These are phyloP conservation scores for Syzygium grande DNA, from an alignment of 345 rosid species.

Conservation along the genomic window DNA sequence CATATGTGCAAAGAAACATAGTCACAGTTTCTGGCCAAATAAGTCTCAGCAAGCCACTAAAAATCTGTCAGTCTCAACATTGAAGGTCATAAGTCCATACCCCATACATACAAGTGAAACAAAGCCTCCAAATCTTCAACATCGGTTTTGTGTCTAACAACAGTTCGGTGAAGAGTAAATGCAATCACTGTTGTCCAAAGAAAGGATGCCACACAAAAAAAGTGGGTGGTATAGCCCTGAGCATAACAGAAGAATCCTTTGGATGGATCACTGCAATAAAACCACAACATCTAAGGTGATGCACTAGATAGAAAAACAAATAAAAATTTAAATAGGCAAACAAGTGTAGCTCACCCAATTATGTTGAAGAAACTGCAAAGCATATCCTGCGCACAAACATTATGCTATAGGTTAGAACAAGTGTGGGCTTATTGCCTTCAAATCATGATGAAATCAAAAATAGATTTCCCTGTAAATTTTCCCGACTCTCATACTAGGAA, in stretches of 20 bases:
- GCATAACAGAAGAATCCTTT: slow-evolving; percentile 79
- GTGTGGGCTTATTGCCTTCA: neutral
- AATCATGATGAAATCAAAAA: neutral
- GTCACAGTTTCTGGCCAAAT: neutral
- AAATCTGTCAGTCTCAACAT: neutral
- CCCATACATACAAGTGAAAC: slow-evolving; percentile 98
- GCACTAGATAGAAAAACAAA: neutral
- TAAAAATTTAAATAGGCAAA: neutral
- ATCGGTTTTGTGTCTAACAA: slow-evolving; percentile 84
- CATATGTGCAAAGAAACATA: neutral
- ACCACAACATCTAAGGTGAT: neutral
- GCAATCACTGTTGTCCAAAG: slow-evolving; percentile 96
- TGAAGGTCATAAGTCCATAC: slow-evolving; percentile 23
- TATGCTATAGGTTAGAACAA: neutral
- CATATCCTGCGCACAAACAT: slow-evolving; percentile 61
- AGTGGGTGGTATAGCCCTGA: slow-evolving; percentile 79
- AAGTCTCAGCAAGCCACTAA: neutral
- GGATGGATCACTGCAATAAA: slow-evolving; percentile 73
- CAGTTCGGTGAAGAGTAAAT: slow-evolving; percentile 94
- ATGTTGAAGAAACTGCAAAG: slow-evolving; percentile 94
- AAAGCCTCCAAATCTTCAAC: slow-evolving; percentile 94
- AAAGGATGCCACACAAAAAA: slow-evolving; percentile 93
- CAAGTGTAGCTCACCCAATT: slow-evolving; percentile 47
- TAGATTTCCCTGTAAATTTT: neutral
- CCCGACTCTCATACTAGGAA: neutral